Evolutionary conservation across 768 basidiomycete genomes (phyloP).

Genomic region (Macrolepiota fuliginosa): DNA sequence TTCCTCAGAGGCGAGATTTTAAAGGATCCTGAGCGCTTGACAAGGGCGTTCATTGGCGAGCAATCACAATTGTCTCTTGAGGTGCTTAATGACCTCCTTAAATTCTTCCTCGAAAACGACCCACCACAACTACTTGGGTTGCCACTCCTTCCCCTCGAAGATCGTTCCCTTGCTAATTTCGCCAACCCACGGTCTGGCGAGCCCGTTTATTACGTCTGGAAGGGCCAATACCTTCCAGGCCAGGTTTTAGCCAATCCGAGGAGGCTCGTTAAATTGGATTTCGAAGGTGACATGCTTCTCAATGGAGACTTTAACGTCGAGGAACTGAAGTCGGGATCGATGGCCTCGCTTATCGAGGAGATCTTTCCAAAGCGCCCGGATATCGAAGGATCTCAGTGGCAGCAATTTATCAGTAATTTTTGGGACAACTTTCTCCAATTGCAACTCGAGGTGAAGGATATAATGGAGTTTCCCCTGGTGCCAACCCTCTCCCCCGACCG

Average conservation of each 20-base stretch:
- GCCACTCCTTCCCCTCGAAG: conserved; percentile 33
- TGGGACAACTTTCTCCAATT: conserved; percentile 25
- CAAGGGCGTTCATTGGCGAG: not conserved
- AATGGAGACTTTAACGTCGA: conserved; percentile 3
- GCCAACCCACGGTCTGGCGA: conserved; percentile 23
- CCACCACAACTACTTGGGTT: conserved; percentile 24
- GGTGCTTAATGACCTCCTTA: conserved; percentile 17
- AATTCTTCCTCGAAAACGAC: conserved; percentile 22
- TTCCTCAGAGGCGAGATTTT: not conserved
- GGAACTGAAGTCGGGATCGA: conserved; percentile 1
- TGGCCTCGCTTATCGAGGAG: conserved; percentile 3
- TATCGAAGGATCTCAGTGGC: not conserved
- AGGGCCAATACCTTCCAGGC: conserved; percentile 2
- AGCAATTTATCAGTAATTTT: conserved; percentile 28
- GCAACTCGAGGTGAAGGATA: conserved; percentile 15
- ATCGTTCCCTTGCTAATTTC: conserved; percentile 28
- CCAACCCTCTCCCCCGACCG: conserved; percentile 21
- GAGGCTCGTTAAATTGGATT: conserved; percentile 3
- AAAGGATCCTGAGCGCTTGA: not conserved
- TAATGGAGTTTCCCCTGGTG: conserved; percentile 32
- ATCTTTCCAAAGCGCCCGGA: not conserved
- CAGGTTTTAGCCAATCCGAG: not conserved
- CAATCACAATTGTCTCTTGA: not conserved
- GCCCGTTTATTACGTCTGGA: conserved; percentile 13
- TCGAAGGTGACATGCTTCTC: not conserved